Evolutionary conservation across 768 basidiomycete species (phyloP), one percentile per base, ranked within the genome.

Genomic region (Pleurotus djamor): DNA sequence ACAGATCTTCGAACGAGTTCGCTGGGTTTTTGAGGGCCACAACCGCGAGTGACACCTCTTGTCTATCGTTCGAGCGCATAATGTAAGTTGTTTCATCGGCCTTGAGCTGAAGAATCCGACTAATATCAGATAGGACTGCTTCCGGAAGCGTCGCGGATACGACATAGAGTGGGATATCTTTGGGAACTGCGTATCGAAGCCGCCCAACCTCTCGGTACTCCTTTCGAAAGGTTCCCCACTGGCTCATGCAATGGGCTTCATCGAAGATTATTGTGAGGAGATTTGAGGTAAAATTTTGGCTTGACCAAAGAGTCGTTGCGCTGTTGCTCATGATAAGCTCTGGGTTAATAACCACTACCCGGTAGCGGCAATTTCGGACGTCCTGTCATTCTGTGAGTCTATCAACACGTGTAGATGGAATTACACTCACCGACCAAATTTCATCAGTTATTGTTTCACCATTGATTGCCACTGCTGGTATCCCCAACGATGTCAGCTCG

Each of bases 231-330:
- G 13, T 28, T 10, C 71, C 69, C 76, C 75, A 77, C 34, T 65
- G 57, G 38, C 63, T 69, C 36, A 77, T 64, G 58, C 74, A 75
- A 52, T 77, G 75, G 0, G 60, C 74, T 54, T 77, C 71, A 57
- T 77, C 74, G 43, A 74, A 66, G 0, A 70, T 59, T 2, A 78
- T 58, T 47, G 68, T 66, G 47, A 75, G 63, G 0, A 76, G 57
- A 9, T 59, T 33, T 4, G 64, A 60, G 0, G 60, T 62, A 54
- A 74, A 74, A 5, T 10, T 47, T 28, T 59, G 48, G 36, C n/a
- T 61, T 49, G 50, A 65, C 62, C 63, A 61, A 60, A 50, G 68
- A 16, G 8, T 12, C 16, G 59, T 60, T 16, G 33, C 54, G 4
- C 45, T 35, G 17, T 48, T 17, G 37, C 59, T 62, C 59, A 69